A percentile compares a stretch with the other conserved stretches of the same genome.
Evolutionary conservation across 2,329 filamentous ascomycete species (phyloP).

Genomic region (Aspergillus versicolor): DNA sequence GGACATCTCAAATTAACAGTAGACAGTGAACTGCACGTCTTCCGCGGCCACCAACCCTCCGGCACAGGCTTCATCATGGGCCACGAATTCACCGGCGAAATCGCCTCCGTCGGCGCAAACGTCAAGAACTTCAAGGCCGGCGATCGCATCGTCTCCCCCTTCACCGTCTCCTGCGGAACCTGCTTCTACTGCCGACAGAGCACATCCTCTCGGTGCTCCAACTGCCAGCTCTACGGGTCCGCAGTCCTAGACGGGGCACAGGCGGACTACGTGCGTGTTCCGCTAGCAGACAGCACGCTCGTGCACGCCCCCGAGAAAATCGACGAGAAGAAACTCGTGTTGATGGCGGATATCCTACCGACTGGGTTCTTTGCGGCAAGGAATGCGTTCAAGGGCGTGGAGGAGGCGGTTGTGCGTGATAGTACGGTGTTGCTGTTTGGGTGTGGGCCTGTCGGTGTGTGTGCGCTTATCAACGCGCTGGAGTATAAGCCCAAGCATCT

Average conservation of each 20-base stretch:
- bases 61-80: constrained; percentile 63
- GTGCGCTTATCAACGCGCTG: constrained; percentile 58
- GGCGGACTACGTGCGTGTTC: constrained; percentile 77
- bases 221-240: constrained; percentile 69
- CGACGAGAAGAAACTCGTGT: constrained; percentile 69
- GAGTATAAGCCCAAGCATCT: constrained; percentile 70
- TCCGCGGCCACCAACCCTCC: constrained; percentile 74
- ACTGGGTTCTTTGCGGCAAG: constrained; percentile 20
- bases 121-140: constrained; percentile 64
- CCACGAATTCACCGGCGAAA: constrained; percentile 80
- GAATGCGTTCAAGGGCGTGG: constrained; percentile 15
- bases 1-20: neutral
- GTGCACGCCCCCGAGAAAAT: constrained; percentile 68
- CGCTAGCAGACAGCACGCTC: constrained; percentile 74
- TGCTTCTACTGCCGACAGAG: constrained; percentile 82
- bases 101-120: constrained; percentile 61
- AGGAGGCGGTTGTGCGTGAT: neutral
- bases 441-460: constrained; percentile 19
- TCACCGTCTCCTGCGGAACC: constrained; percentile 71
- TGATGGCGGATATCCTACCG: constrained; percentile 85
- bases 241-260: constrained; percentile 70
- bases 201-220: constrained; percentile 71
- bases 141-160: constrained; percentile 77
- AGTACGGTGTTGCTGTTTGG: constrained; percentile 20
- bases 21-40: constrained; percentile 72